Base-by-base conservation (phyloP, 805 yeast genomes). In the Jamesozyma rosinii region DNA sequence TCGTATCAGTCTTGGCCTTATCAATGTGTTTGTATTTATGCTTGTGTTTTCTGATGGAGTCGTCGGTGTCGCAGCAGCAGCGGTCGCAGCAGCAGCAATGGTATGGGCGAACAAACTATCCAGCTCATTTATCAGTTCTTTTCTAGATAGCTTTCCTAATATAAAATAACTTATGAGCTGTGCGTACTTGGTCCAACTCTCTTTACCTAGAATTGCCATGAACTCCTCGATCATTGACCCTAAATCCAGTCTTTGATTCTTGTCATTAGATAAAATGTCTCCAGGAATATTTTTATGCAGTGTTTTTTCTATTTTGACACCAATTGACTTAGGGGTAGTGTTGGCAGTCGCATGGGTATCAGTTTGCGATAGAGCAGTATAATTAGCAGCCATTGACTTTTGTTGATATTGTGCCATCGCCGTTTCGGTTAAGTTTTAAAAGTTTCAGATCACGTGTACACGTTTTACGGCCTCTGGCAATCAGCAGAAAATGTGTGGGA, bases 171-270 rank as follows among this genome's bases (percentile, higher is more conserved):
- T 79, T 20, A 92, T 72, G 4, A 85, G 72, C 44, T 80, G 83
- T 49, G 94, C 89, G 61, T 90, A 90, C 45, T 73, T 74, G 48
- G 82, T 90, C 98, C 98, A 90, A 38, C 55, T 58, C 42, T 77
- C 75, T 37, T 72, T 68, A 2, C 96, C 97, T 45, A 90, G 63
- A 46, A 74, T 71, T 42, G 72, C 72, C 49, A 85, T 89, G 48
- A 92, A 77, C 43, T 83, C 86, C 31, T 75, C 71, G 55, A 89
- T 85, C 45, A 88, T 68, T 1, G 63, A 54, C 43, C 79, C 83
- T n/a, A 83, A 70, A 40, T 81, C 83, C 18, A 81, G 64, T 49
- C 86, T 65, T 40, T 42, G 44, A 21, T 40, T 49, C 29, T 24
- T 24, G 10, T 11, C 29, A 24, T 24, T 24, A 11, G 29, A 24